Percentiles rank a stretch among this genome's conserved stretches.
Evolutionary conservation across 129 eudicot species (phyloP).

Genomic region (Sambucus nigra): DNA sequence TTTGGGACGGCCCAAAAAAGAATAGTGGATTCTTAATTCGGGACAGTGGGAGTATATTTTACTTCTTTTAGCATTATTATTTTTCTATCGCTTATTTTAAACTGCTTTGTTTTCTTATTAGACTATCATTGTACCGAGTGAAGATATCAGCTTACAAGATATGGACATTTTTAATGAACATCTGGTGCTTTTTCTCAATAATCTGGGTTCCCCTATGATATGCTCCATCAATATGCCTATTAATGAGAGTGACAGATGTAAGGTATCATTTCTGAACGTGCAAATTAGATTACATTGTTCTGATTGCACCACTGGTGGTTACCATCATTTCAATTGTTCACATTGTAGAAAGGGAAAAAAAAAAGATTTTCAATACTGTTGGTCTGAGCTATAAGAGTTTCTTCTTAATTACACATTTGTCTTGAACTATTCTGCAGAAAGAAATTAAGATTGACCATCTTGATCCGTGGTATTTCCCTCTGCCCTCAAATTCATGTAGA

Average conservation of each 20-base stretch:
- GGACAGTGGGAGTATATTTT: no score
- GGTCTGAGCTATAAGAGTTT: not conserved
- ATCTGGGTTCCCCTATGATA: conserved; percentile 45
- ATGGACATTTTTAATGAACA: conserved; percentile 75
- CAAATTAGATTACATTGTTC: no score
- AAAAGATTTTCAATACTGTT: no score
- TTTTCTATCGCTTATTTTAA: conserved; percentile 6
- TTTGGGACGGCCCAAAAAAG: no score
- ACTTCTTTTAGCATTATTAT: not conserved
- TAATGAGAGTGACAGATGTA: conserved; percentile 18
- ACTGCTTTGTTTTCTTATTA: conserved; percentile 16
- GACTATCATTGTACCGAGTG: conserved; percentile 51
- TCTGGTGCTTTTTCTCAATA: conserved; percentile 54
- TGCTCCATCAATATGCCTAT: conserved; percentile 77
- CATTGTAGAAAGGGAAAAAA: no score
- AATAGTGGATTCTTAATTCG: no score
- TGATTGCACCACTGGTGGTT: not conserved
- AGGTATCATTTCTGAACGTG: conserved; percentile 42
- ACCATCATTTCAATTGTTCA: not conserved
- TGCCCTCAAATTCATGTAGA: conserved; percentile 52
- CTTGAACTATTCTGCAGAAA: conserved; percentile 30
- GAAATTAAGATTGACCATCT: conserved; percentile 49
- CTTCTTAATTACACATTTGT: not conserved
- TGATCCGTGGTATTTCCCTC: conserved; percentile 81
- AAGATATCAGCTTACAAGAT: conserved; percentile 53